Conservation (phyloP, 441 rosid species). For the Sinapis alba region DNA sequence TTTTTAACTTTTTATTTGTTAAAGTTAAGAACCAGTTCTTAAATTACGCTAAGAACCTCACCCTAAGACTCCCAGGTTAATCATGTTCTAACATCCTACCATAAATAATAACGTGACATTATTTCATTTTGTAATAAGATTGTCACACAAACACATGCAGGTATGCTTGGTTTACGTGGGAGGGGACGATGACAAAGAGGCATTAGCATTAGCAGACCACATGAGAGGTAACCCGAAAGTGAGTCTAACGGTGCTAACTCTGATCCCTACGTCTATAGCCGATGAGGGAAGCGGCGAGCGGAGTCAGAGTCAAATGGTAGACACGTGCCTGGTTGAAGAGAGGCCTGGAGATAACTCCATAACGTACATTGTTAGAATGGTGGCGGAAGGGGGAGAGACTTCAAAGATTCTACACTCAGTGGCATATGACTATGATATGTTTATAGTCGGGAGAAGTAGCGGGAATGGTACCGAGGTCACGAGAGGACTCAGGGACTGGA, state of each 20-base stretch:
- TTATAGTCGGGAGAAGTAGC: constrained; percentile 34
- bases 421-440: constrained; percentile 31
- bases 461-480: constrained; percentile 20
- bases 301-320: background rate
- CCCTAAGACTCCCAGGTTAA: too few relatives aligned
- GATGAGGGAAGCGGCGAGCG: constrained; percentile 2
- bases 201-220: constrained; percentile 31
- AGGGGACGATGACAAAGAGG: constrained; percentile 32
- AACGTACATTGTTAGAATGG: constrained; percentile 21
- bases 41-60: too few relatives aligned
- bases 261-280: constrained; percentile 3
- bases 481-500: constrained; percentile 37
- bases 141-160: background rate
- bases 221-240: constrained; percentile 28
- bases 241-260: constrained; percentile 13
- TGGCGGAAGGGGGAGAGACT: constrained; percentile 33
- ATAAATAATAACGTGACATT: background rate
- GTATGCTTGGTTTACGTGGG: constrained; percentile 33
- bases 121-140: background rate
- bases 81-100: too few relatives aligned
- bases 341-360: background rate
- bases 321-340: background rate
- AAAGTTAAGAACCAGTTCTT: too few relatives aligned
- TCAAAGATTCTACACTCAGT: constrained; percentile 25
- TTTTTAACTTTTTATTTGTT: too few relatives aligned